Conservation (phyloP, 2,329 filamentous ascomycete species). For the Aspergillus novofumigatus region DNA sequence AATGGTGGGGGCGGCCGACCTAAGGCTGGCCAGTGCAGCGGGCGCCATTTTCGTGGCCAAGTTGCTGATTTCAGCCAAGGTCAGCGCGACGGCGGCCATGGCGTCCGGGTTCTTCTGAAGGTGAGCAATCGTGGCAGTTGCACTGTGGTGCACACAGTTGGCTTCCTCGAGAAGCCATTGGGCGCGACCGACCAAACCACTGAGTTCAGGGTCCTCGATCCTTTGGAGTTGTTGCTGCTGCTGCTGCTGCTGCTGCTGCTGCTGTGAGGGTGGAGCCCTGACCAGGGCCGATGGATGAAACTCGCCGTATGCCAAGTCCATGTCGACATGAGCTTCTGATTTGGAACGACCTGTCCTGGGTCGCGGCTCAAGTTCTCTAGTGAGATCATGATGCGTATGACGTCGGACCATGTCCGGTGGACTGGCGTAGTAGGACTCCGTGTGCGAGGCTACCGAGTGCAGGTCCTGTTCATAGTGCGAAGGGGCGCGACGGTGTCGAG, state of each 20-base stretch:
- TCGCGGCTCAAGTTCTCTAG: conserved; percentile 20
- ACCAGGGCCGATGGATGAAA: conserved; percentile 61
- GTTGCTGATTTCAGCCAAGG: conserved; percentile 83
- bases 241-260: conserved; percentile 5
- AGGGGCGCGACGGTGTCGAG: conserved; percentile 10
- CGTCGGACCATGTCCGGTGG: conserved; percentile 30
- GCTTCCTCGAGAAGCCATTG: conserved; percentile 79
- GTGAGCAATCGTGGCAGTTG: conserved; percentile 74
- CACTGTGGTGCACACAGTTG: conserved; percentile 82
- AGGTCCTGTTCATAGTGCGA: conserved; percentile 28
- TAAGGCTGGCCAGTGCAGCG: conserved; percentile 68
- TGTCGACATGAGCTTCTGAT: conserved; percentile 59
- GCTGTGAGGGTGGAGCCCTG: conserved; percentile 8
- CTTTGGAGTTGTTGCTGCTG: conserved; percentile 27
- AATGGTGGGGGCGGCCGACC: conserved; percentile 76
- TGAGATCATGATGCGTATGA: conserved; percentile 36
- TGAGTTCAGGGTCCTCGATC: conserved; percentile 55
- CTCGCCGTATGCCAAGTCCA: conserved; percentile 87
- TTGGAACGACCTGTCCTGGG: conserved; percentile 26
- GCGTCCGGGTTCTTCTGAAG: conserved; percentile 81
- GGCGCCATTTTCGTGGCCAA: conserved; percentile 81
- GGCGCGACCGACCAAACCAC: conserved; percentile 67
- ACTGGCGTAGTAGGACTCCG: conserved; percentile 17
- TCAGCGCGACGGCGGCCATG: conserved; percentile 88
- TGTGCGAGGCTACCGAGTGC: conserved; percentile 20